Percentiles rank a stretch among this genome's conserved stretches.
Evolutionary conservation across 2,329 filamentous ascomycete genomes (phyloP).

Genomic region (Cercospora janseana): DNA sequence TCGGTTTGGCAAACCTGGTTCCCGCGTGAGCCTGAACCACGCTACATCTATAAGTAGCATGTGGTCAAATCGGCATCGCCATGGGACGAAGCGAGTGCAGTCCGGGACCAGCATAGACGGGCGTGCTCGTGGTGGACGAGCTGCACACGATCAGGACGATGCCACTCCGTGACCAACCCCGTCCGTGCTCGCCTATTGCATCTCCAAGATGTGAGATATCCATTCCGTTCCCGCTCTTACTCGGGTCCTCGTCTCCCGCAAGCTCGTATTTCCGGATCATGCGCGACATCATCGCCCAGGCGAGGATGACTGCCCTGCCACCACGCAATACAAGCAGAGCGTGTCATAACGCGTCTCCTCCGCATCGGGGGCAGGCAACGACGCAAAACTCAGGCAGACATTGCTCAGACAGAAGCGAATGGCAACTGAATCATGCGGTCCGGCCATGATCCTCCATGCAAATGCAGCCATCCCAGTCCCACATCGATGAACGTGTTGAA

Average conservation of each 20-base stretch:
- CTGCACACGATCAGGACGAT: too few relatives aligned
- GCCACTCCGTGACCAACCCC: too few relatives aligned
- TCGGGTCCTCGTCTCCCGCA: constrained; percentile 33
- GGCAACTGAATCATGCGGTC: constrained; percentile 51
- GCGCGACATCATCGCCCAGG: constrained; percentile 53
- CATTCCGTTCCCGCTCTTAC: constrained; percentile 44
- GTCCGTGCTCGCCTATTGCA: too few relatives aligned
- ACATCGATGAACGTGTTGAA: constrained; percentile 53
- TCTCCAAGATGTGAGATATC: too few relatives aligned
- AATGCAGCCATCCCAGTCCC: constrained; percentile 51
- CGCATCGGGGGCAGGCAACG: constrained; percentile 52
- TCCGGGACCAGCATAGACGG: too few relatives aligned
- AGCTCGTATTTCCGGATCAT: constrained; percentile 42
- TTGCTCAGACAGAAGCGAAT: constrained; percentile 55
- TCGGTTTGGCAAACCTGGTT: too few relatives aligned
- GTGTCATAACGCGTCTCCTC: constrained; percentile 52
- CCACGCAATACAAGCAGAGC: constrained; percentile 55
- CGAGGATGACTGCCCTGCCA: constrained; percentile 51
- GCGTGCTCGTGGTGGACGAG: too few relatives aligned
- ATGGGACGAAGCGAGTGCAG: too few relatives aligned
- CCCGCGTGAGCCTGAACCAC: too few relatives aligned
- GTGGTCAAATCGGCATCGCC: too few relatives aligned
- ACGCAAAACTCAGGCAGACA: constrained; percentile 53
- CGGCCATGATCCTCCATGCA: constrained; percentile 44
- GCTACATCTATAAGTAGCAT: too few relatives aligned